phyloP scores from a whole-genome alignment of 371 early-diverging fungal genomes.

The Mucor racemosus region DNA sequence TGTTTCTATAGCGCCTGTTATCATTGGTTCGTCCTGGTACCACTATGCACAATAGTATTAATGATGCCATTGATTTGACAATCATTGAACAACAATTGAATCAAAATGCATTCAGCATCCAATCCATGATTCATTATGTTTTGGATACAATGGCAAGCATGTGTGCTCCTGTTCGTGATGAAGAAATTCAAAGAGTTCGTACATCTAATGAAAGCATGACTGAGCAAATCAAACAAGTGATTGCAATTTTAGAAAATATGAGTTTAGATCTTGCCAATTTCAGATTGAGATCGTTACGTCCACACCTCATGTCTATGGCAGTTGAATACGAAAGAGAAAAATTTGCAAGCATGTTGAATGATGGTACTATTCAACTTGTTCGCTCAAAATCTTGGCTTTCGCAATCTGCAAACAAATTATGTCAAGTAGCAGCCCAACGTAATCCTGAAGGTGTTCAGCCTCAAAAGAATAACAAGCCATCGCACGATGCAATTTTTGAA shows the following conservation, averaged over 20 bases:
- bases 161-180: constrained; percentile 80
- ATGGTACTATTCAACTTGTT: constrained; percentile 48
- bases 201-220: neutral
- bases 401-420: constrained; percentile 36
- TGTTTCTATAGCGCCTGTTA: constrained; percentile 37
- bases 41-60: constrained; percentile 44
- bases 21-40: constrained; percentile 40
- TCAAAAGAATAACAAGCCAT: constrained; percentile 42
- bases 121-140: constrained; percentile 47
- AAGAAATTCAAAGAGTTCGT: constrained; percentile 51
- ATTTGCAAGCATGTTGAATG: constrained; percentile 58
- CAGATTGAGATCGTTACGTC: constrained; percentile 64
- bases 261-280: constrained; percentile 77
- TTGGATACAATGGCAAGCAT: constrained; percentile 62
- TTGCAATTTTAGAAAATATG: constrained; percentile 69
- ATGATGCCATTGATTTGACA: constrained; percentile 63
- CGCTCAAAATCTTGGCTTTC: constrained; percentile 65
- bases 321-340: constrained; percentile 72
- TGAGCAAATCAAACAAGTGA: constrained; percentile 14
- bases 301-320: constrained; percentile 65
- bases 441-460: constrained; percentile 66
- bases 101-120: constrained; percentile 52
- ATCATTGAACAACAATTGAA: constrained; percentile 63
- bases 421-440: constrained; percentile 52
- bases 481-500: constrained; percentile 50